Evolutionary conservation across 306 rosid genomes (phyloP).

Genomic region (Cucumis melo): DNA sequence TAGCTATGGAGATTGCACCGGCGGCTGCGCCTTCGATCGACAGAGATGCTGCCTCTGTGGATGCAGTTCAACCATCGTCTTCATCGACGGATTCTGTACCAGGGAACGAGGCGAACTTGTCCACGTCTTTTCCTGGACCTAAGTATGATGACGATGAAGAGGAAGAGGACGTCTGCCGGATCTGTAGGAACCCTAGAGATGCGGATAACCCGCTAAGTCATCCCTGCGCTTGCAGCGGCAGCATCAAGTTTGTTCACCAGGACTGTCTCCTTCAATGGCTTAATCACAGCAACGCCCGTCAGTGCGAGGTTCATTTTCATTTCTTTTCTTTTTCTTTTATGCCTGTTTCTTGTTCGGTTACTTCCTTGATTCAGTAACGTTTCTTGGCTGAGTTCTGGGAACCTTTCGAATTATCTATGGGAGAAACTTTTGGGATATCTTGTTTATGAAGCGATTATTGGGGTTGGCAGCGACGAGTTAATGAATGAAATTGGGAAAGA

Average conservation of each 20-base stretch:
- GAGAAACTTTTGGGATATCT: neutral
- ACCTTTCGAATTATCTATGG: neutral
- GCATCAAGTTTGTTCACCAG: slow-evolving; percentile 94
- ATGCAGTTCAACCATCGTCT: slow-evolving; percentile 20
- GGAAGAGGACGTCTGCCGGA: slow-evolving; percentile 95
- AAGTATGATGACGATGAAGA: slow-evolving; percentile 77
- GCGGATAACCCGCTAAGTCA: slow-evolving; percentile 77
- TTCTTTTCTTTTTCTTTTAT: neutral
- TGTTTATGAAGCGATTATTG: neutral
- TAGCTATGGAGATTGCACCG: slow-evolving; percentile 69
- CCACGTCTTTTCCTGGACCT: slow-evolving; percentile 18
- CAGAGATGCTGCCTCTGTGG: slow-evolving; percentile 25
- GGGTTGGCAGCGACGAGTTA: neutral
- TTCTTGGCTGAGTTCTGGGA: neutral
- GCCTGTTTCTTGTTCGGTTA: neutral
- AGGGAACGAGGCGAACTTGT: slow-evolving; percentile 25
- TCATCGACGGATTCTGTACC: slow-evolving; percentile 25
- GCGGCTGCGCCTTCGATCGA: slow-evolving; percentile 31
- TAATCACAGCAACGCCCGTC: slow-evolving; percentile 98
- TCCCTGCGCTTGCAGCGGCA: slow-evolving; percentile 98
- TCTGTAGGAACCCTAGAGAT: slow-evolving; percentile 93
- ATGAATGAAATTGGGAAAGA: neutral
- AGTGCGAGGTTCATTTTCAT: slow-evolving; percentile 70
- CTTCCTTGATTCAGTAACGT: neutral
- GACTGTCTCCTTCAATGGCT: slow-evolving; percentile 99